Evolutionary conservation across 1,284 basidiomycete genomes (phyloP).

Genomic region (Grifola frondosa): DNA sequence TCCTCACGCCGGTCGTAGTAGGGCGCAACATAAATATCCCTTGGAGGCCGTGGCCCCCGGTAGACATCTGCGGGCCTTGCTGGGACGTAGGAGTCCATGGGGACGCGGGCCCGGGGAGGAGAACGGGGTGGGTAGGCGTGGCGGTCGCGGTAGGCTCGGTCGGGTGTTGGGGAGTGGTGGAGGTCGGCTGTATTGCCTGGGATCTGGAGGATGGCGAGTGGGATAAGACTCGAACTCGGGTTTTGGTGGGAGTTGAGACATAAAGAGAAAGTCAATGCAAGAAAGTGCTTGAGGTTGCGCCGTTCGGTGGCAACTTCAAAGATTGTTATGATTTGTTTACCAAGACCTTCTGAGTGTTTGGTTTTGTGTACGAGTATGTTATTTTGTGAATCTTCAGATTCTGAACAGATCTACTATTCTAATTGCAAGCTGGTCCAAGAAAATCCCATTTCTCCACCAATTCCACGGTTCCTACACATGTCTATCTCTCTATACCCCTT

Average conservation of each 20-base stretch:
- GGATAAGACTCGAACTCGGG: slow-evolving; percentile 34
- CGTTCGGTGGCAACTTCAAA: neutral
- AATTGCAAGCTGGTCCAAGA: slow-evolving; percentile 4
- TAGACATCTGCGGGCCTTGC: slow-evolving; percentile 19
- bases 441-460: slow-evolving; percentile 1
- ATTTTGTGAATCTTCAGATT: too few relatives aligned
- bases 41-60: slow-evolving; percentile 16
- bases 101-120: slow-evolving; percentile 21
- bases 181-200: slow-evolving; percentile 21
- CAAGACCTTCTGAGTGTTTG: too few relatives aligned
- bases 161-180: slow-evolving; percentile 19
- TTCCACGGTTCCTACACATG: slow-evolving; percentile 30
- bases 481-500: slow-evolving; percentile 76
- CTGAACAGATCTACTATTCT: too few relatives aligned
- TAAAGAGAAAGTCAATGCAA: slow-evolving; percentile 3
- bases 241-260: slow-evolving; percentile 34
- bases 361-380: too few relatives aligned
- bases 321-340: slow-evolving; percentile 22
- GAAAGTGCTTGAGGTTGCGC: neutral
- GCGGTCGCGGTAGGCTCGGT: slow-evolving; percentile 21
- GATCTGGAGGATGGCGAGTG: slow-evolving; percentile 26
- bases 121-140: slow-evolving; percentile 25
- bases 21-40: slow-evolving; percentile 17
- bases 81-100: slow-evolving; percentile 25
- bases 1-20: slow-evolving; percentile 26